Conservation (phyloP, 192 early-diverging fungal species). For the Rhizoclosmatium sp. region DNA sequence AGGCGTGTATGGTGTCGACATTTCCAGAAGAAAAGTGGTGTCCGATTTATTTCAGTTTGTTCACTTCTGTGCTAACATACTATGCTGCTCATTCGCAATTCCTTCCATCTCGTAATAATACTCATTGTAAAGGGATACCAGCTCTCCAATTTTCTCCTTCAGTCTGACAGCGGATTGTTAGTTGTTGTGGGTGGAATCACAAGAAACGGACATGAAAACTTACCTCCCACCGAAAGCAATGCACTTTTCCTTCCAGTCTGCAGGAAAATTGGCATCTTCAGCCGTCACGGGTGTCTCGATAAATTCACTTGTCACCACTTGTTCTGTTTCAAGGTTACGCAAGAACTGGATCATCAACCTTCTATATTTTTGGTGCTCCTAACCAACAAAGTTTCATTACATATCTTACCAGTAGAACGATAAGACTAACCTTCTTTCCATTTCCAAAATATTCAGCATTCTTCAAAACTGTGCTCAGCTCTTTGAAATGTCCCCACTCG, state of each 20-base stretch:
- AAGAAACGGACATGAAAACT: neutral
- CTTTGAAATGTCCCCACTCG: neutral
- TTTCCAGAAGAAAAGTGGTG: neutral
- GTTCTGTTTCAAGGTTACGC: conserved; percentile 26
- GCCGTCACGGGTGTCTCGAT: neutral
- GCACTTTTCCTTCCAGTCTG: conserved; percentile 17
- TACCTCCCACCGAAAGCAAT: conserved; percentile 5
- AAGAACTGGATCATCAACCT: conserved; percentile 4
- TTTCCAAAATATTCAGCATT: conserved; percentile 9
- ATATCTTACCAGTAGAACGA: neutral
- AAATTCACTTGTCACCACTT: conserved; percentile 3
- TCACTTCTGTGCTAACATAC: neutral
- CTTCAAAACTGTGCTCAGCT: neutral
- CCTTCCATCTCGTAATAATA: conserved; percentile 20
- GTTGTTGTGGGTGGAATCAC: neutral
- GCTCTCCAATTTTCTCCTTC: conserved; percentile 18
- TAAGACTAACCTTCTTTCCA: neutral
- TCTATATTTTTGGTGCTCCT: conserved; percentile 19
- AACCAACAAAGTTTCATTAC: neutral
- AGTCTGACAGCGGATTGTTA: neutral
- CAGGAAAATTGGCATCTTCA: conserved; percentile 9
- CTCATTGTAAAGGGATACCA: conserved; percentile 25
- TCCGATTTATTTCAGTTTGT: neutral
- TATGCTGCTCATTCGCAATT: conserved; percentile 2
- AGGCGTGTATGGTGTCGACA: neutral